These are phyloP conservation scores for Stylosanthes scabra DNA, from an alignment of 331 rosid genomes.

Conservation along the genomic window DNA sequence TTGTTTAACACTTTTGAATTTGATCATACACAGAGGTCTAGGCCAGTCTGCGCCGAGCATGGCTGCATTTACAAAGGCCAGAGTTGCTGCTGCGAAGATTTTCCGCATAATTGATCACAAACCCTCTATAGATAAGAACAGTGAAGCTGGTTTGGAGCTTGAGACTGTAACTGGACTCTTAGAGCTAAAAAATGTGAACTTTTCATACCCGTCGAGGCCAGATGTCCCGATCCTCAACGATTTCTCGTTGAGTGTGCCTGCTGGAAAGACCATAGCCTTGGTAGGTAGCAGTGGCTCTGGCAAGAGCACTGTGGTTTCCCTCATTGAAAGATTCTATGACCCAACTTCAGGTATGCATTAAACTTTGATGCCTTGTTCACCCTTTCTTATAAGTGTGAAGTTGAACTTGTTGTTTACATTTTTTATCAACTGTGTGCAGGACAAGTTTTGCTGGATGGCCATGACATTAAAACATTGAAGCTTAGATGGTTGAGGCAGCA, in stretches of 20 bases:
- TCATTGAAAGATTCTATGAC: slow-evolving; percentile 94
- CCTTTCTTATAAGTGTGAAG: neutral
- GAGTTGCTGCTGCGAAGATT: slow-evolving; percentile 92
- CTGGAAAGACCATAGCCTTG: slow-evolving; percentile 96
- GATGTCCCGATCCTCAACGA: slow-evolving; percentile 76
- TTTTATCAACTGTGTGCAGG: slow-evolving; percentile 57
- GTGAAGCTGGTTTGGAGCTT: slow-evolving; percentile 72
- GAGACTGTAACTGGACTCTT: slow-evolving; percentile 84
- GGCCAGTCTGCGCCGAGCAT: slow-evolving; percentile 98
- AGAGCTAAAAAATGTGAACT: slow-evolving; percentile 84
- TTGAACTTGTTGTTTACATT: slow-evolving; percentile 9
- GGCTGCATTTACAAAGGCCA: slow-evolving; percentile 96
- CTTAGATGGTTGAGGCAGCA: slow-evolving; percentile 97
- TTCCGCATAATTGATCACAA: slow-evolving; percentile 86
- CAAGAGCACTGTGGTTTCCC: slow-evolving; percentile 96
- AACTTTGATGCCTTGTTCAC: neutral
- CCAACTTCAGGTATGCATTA: slow-evolving; percentile 80
- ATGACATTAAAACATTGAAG: slow-evolving; percentile 83
- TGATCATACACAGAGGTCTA: slow-evolving; percentile 62
- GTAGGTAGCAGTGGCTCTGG: slow-evolving; percentile 99
- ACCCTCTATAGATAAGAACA: slow-evolving; percentile 77
- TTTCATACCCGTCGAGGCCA: slow-evolving; percentile 90
- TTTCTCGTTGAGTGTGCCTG: slow-evolving; percentile 82
- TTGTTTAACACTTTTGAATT: slow-evolving; percentile 5
- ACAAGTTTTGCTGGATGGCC: slow-evolving; percentile 89